Evolutionary conservation across 495 filamentous ascomycete genomes (phyloP).

Genomic region (Articulospora tetracladia): DNA sequence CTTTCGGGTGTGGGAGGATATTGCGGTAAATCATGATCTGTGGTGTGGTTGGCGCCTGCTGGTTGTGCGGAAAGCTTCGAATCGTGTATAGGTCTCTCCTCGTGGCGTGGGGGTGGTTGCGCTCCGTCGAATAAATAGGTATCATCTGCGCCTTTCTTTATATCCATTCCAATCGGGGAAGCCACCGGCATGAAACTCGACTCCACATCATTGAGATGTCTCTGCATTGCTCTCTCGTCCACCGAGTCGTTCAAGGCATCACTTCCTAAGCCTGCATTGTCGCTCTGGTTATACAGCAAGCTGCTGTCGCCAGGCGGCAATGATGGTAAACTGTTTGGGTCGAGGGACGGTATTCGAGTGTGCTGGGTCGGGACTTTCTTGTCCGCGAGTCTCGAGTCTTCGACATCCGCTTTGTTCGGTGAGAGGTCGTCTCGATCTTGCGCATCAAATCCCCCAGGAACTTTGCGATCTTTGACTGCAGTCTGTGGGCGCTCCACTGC

Average conservation of each 20-base stretch:
- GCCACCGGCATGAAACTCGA: conserved; percentile 66
- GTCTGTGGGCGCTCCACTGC: conserved; percentile 18
- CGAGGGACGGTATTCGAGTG: conserved; percentile 18
- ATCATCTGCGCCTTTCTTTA: conserved; percentile 47
- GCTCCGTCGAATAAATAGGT: conserved; percentile 59
- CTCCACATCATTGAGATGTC: conserved; percentile 79
- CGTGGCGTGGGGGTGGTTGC: conserved; percentile 19
- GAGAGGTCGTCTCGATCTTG: conserved; percentile 24
- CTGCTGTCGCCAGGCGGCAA: conserved; percentile 24
- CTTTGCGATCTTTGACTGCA: conserved; percentile 21
- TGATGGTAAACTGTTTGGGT: conserved; percentile 17
- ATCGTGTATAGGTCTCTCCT: background rate
- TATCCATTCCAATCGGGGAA: conserved; percentile 33
- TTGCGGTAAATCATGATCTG: background rate
- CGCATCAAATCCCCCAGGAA: conserved; percentile 21
- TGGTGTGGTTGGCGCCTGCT: background rate
- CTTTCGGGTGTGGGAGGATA: conserved; percentile 38
- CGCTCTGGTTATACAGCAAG: conserved; percentile 13
- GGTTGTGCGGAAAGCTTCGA: background rate
- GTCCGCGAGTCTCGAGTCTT: conserved; percentile 17
- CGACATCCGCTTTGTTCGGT: conserved; percentile 17
- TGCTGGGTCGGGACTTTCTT: conserved; percentile 4
- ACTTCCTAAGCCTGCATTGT: conserved; percentile 16
- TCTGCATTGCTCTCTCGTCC: conserved; percentile 60
- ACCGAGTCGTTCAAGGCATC: conserved; percentile 43